Evolutionary conservation across 1,139 yeast genomes (phyloP).

Genomic region (Pichia sp.): DNA sequence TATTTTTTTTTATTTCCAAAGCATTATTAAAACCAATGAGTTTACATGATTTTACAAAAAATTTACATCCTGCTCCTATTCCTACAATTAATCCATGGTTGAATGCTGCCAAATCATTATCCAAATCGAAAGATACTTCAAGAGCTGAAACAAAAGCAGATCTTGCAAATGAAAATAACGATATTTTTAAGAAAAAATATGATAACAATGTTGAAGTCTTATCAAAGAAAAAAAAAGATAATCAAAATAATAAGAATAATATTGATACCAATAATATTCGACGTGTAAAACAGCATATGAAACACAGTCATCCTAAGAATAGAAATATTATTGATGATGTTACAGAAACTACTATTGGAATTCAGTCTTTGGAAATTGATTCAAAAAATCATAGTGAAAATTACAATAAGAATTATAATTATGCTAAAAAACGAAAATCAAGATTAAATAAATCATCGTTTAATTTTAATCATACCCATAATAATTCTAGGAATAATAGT

Average conservation of each 20-base stretch:
- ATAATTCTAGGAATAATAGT: not conserved
- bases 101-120: constrained; percentile 2
- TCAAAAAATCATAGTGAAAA: not conserved
- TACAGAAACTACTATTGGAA: no score
- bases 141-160: not conserved
- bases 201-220: not conserved
- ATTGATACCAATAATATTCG: no score
- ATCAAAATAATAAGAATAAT: no score
- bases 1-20: not conserved
- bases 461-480: not conserved
- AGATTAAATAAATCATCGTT: no score
- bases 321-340: no score
- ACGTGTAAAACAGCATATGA: no score
- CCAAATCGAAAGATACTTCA: not conserved
- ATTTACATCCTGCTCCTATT: constrained; percentile 16
- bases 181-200: no score
- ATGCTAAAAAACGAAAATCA: no score
- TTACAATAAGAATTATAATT: not conserved
- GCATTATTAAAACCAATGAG: not conserved
- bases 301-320: no score
- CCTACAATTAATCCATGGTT: constrained; percentile 15
- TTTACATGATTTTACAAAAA: constrained; percentile 6
- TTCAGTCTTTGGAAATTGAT: no score
- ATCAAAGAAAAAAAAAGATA: no score
- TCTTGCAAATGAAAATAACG: not conserved